Evolutionary conservation across 1,139 yeast genomes (phyloP).

Genomic region (Blastobotrys capitulatus): DNA sequence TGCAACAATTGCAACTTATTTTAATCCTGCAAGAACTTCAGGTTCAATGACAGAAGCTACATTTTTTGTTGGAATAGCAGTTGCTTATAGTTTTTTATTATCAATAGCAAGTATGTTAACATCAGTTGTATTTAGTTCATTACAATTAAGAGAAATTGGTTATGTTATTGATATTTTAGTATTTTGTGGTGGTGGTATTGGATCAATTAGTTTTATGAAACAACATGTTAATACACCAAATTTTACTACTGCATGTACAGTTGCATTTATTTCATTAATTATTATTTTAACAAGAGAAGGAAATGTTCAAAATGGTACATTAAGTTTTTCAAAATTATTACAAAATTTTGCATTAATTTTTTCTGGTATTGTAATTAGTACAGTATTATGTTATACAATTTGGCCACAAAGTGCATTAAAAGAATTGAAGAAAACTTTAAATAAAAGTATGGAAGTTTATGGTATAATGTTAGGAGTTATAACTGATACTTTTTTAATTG

Average conservation of each 20-base stretch:
- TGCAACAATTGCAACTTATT: slow-evolving; percentile 79
- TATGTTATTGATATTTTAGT: slow-evolving; percentile 50
- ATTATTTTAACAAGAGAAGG: slow-evolving; percentile 78
- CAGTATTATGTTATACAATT: slow-evolving; percentile 50
- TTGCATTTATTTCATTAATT: slow-evolving; percentile 68
- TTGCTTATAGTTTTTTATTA: slow-evolving; percentile 51
- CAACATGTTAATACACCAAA: slow-evolving; percentile 62
- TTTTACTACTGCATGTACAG: slow-evolving; percentile 74
- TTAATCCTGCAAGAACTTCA: slow-evolving; percentile 73
- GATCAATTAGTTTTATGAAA: slow-evolving; percentile 62
- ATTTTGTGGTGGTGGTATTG: slow-evolving; percentile 53
- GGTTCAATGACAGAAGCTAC: slow-evolving; percentile 80
- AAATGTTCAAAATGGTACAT: slow-evolving; percentile 51
- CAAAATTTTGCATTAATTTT: slow-evolving; percentile 57
- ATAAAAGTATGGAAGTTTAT: slow-evolving; percentile 50
- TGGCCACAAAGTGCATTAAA: slow-evolving; percentile 61
- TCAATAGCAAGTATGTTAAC: slow-evolving; percentile 51
- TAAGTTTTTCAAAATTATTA: slow-evolving; percentile 53
- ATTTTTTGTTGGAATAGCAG: slow-evolving; percentile 51
- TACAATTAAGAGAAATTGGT: slow-evolving; percentile 48
- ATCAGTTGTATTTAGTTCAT: slow-evolving; percentile 43
- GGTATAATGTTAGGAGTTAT: slow-evolving; percentile 47
- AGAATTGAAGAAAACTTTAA: slow-evolving; percentile 43
- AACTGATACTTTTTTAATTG: slow-evolving; percentile 50
- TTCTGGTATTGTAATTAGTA: slow-evolving; percentile 57